Evolutionary conservation across 805 yeast species (phyloP).

Genomic region (Metschnikowia cubensis): DNA sequence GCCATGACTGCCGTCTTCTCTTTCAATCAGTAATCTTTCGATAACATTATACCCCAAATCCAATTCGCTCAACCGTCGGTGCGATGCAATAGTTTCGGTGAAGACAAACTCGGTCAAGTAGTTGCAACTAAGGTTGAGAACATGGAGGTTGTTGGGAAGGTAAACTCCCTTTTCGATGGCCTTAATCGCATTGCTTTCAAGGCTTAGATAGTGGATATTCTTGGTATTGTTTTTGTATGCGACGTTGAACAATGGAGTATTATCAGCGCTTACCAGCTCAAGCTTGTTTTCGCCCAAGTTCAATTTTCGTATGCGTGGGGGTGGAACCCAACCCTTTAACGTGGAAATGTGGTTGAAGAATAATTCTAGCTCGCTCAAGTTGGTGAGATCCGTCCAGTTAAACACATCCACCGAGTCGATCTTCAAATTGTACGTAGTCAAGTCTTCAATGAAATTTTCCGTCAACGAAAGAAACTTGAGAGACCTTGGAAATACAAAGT

Average conservation of each 20-base stretch:
- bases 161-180: slow-evolving; percentile 8
- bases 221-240: background rate
- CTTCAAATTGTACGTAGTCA: slow-evolving; percentile 18
- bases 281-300: slow-evolving; percentile 15
- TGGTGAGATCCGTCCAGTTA: slow-evolving; percentile 24
- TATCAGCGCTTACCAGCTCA: slow-evolving; percentile 7
- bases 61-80: slow-evolving; percentile 11
- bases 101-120: slow-evolving; percentile 16
- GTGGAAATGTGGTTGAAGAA: slow-evolving; percentile 19
- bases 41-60: slow-evolving; percentile 13
- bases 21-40: slow-evolving; percentile 8
- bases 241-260: slow-evolving; percentile 12
- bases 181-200: slow-evolving; percentile 17
- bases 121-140: slow-evolving; percentile 19
- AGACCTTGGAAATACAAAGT: slow-evolving; percentile 23
- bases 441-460: slow-evolving; percentile 23
- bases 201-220: slow-evolving; percentile 9
- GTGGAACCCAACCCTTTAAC: slow-evolving; percentile 20
- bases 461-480: slow-evolving; percentile 21
- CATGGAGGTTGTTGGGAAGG: slow-evolving; percentile 14
- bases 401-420: slow-evolving; percentile 5
- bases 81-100: slow-evolving; percentile 9
- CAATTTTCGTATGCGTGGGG: slow-evolving; percentile 12
- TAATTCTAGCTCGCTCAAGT: slow-evolving; percentile 22
- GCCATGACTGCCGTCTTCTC: background rate